Conservation (phyloP, 2,329 filamentous ascomycete genomes). For the Fonsecaea multimorphosa region DNA sequence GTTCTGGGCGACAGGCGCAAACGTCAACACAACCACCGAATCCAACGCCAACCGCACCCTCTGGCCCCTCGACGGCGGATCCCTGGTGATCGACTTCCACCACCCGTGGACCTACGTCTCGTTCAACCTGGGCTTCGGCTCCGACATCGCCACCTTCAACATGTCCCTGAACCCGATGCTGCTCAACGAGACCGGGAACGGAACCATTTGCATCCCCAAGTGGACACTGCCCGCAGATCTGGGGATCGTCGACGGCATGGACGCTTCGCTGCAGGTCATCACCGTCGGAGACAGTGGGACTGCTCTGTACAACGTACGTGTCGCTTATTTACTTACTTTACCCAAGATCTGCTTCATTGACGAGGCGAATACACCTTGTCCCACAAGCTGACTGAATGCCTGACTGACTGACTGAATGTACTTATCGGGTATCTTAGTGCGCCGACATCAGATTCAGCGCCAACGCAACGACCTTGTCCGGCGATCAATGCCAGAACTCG, state of each 20-base stretch:
- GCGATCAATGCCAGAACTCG: slow-evolving; percentile 48
- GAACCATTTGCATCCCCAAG: slow-evolving; percentile 54
- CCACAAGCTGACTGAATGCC: neutral
- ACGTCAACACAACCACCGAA: slow-evolving; percentile 45
- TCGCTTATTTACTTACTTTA: too few species aligned
- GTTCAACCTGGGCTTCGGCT: slow-evolving; percentile 55
- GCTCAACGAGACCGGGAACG: slow-evolving; percentile 57
- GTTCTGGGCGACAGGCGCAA: slow-evolving; percentile 45
- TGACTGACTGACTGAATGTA: neutral
- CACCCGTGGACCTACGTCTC: slow-evolving; percentile 55
- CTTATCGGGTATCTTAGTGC: slow-evolving; percentile 43
- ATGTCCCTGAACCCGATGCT: slow-evolving; percentile 48
- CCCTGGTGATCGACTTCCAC: slow-evolving; percentile 48
- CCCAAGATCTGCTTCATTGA: too few species aligned
- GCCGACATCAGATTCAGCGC: slow-evolving; percentile 53
- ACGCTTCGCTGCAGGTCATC: slow-evolving; percentile 55
- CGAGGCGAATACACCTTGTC: too few species aligned
- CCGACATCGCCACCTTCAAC: slow-evolving; percentile 52
- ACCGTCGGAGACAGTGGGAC: slow-evolving; percentile 50
- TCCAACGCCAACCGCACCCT: slow-evolving; percentile 50
- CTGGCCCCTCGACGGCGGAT: slow-evolving; percentile 55
- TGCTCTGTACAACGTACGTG: slow-evolving; percentile 56
- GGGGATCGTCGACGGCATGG: slow-evolving; percentile 44
- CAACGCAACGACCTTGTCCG: slow-evolving; percentile 46
- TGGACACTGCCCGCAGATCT: slow-evolving; percentile 43